Conservation (phyloP, 345 rosid species). For the Brassica incana region DNA sequence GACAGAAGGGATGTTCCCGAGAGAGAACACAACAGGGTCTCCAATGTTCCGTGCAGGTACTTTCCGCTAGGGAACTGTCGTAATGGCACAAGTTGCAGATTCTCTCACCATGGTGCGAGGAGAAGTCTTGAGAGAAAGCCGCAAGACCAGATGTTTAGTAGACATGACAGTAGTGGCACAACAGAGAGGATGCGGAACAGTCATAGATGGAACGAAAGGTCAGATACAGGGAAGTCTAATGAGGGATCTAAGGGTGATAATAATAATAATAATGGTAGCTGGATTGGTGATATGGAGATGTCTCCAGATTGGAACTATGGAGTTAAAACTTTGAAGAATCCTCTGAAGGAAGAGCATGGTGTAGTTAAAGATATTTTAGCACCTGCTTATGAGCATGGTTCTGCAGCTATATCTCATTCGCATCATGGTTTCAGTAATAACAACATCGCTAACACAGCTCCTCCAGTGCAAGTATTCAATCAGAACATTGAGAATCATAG, state of each 20-base stretch:
- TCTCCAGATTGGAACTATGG: slow-evolving; percentile 80
- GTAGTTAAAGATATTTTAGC: slow-evolving; percentile 24
- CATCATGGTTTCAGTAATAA: slow-evolving; percentile 30
- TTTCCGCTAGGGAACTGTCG: slow-evolving; percentile 83
- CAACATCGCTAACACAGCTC: slow-evolving; percentile 37
- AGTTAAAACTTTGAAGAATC: slow-evolving; percentile 44
- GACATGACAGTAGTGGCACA: slow-evolving; percentile 33
- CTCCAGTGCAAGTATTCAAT: slow-evolving; percentile 36
- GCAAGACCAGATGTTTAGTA: slow-evolving; percentile 44
- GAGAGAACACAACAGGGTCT: slow-evolving; percentile 49
- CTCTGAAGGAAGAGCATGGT: slow-evolving; percentile 39
- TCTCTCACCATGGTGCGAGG: slow-evolving; percentile 55
- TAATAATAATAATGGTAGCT: slow-evolving; percentile 35
- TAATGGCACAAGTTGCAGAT: slow-evolving; percentile 79
- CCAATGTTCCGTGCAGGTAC: slow-evolving; percentile 70
- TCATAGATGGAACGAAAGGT: slow-evolving; percentile 43
- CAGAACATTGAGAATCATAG: slow-evolving; percentile 39
- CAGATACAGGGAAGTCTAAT: slow-evolving; percentile 42
- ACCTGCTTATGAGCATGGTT: slow-evolving; percentile 34
- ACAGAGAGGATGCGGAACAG: slow-evolving; percentile 46
- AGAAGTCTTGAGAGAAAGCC: slow-evolving; percentile 59
- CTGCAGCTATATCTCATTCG: slow-evolving; percentile 26
- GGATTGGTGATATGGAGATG: slow-evolving; percentile 73
- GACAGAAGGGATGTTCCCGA: slow-evolving; percentile 48
- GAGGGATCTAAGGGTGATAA: slow-evolving; percentile 44